Percentiles rank a stretch among this genome's conserved stretches.
These are phyloP conservation scores for Lonicera japonica DNA, from an alignment of 129 eudicot species.

Conservation along the genomic window DNA sequence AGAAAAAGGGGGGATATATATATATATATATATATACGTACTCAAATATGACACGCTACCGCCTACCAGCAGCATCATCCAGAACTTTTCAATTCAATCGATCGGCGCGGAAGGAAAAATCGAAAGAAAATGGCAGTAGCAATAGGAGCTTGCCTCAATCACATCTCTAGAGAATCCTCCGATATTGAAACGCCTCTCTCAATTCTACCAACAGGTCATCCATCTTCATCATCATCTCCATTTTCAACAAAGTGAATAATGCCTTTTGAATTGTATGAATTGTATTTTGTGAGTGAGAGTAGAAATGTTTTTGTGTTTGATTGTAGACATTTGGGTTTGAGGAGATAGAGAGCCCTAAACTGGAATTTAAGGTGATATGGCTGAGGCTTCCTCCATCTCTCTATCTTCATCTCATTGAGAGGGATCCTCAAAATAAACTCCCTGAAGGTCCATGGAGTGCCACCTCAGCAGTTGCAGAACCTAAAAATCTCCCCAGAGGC, in stretches of 20 bases:
- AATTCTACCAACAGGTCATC: constrained; percentile 65
- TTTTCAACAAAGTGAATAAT: too few species aligned
- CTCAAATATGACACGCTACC: too few species aligned
- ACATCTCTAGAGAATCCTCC: constrained; percentile 71
- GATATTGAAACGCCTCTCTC: constrained; percentile 78
- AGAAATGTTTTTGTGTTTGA: background rate
- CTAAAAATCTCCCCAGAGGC: constrained; percentile 62
- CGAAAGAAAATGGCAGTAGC: constrained; percentile 47
- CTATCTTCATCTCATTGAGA: constrained; percentile 72
- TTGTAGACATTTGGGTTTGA: constrained; percentile 58
- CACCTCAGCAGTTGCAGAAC: constrained; percentile 51
- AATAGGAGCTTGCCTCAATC: constrained; percentile 63
- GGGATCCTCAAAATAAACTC: constrained; percentile 61
- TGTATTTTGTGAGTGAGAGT: background rate
- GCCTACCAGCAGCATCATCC: too few species aligned
- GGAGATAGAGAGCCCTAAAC: constrained; percentile 67
- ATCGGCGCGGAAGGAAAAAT: background rate
- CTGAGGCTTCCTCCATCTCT: constrained; percentile 57
- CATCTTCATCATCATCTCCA: background rate
- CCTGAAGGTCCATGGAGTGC: constrained; percentile 95
- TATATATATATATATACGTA: too few species aligned
- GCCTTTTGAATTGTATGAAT: background rate
- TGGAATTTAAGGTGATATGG: constrained; percentile 78
- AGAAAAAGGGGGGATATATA: too few species aligned
- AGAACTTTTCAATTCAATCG: background rate